Conservation (phyloP, 371 early-diverging fungal species). For the Gilbertella persicaria region DNA sequence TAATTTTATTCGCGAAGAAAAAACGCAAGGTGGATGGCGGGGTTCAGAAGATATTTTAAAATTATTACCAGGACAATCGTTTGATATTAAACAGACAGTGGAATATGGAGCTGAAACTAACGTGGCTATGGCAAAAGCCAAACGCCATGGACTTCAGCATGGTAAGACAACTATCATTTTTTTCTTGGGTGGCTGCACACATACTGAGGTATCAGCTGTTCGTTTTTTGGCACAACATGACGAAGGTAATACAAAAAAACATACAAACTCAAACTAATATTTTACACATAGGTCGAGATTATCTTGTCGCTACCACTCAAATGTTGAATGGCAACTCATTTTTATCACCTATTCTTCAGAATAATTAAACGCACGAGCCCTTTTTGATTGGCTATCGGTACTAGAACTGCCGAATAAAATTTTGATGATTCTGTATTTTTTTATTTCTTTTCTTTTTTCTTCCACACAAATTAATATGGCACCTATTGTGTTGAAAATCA, state of each 20-base stretch:
- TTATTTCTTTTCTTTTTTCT: neutral
- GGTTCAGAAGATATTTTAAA: constrained; percentile 84
- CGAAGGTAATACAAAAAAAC: constrained; percentile 49
- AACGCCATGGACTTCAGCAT: constrained; percentile 60
- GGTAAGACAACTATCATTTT: constrained; percentile 80
- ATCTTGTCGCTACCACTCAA: constrained; percentile 84
- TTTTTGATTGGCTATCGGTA: too few species aligned
- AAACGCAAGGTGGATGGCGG: constrained; percentile 69
- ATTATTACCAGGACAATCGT: constrained; percentile 74
- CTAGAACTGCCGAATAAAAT: too few species aligned
- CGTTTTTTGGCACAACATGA: constrained; percentile 81
- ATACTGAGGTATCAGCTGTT: constrained; percentile 87
- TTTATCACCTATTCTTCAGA: constrained; percentile 61
- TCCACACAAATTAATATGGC: constrained; percentile 52
- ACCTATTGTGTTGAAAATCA: constrained; percentile 75
- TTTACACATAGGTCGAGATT: constrained; percentile 77
- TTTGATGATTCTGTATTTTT: neutral
- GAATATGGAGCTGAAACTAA: constrained; percentile 57
- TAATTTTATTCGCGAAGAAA: constrained; percentile 15
- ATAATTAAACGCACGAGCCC: too few species aligned
- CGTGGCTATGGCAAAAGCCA: constrained; percentile 53
- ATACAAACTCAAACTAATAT: constrained; percentile 8
- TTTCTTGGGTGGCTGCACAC: constrained; percentile 96
- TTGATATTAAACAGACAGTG: constrained; percentile 75
- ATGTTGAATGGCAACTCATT: constrained; percentile 83